Evolutionary conservation across 2,329 filamentous ascomycete genomes (phyloP), one percentile per base, ranked within the genome.

Genomic region (Bipolaris sorokiniana): DNA sequence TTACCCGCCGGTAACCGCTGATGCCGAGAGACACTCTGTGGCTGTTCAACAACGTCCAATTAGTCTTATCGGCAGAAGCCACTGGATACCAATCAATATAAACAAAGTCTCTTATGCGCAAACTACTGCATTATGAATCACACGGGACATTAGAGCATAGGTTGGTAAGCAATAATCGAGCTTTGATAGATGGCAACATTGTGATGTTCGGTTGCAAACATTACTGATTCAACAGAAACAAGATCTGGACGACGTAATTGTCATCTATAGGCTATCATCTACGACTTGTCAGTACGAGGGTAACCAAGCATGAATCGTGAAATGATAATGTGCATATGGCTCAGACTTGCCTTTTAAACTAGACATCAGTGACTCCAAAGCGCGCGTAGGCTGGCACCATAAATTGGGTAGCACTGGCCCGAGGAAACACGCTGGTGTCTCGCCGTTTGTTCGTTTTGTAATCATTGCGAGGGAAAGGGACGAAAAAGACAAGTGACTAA

Each of bases 261-360:
- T 41, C 5, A 42, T 42, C 5, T 42, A 26, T n/a, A 42, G 1
- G 40, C 40, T 42, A 11, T 26, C 28, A 26, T 9, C 40, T 42
- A 11, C n/a, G 22, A 26, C 22, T 16, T n/a, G 13, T 42, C 22
- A 42, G 40, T 42, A 42, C 6, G 22, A 15, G 40, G 9, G 13
- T 31, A 1, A n/a, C 40, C 9, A 46, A 2, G 42, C 11, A 46
- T 7, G 31, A 18, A 22, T 7, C 2, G 5, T 16, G 10, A 46
- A 10, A 46, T 15, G n/a, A 20, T 7, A 11, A 33, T 46, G 5
- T 54, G n/a, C 15, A 45, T 10, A 54, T 38, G 64, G 67, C 69
- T 73, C 70, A 73, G 70, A 73, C 70, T 73, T 73, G 70, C 70
- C 70, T 73, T 73, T 73, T 67, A 62, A 56, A 59, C 10, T 26